Evolutionary conservation across 495 filamentous ascomycete genomes (phyloP), one percentile per base, ranked within the genome.

Genomic region (Friedmanniomyces endolithicus): DNA sequence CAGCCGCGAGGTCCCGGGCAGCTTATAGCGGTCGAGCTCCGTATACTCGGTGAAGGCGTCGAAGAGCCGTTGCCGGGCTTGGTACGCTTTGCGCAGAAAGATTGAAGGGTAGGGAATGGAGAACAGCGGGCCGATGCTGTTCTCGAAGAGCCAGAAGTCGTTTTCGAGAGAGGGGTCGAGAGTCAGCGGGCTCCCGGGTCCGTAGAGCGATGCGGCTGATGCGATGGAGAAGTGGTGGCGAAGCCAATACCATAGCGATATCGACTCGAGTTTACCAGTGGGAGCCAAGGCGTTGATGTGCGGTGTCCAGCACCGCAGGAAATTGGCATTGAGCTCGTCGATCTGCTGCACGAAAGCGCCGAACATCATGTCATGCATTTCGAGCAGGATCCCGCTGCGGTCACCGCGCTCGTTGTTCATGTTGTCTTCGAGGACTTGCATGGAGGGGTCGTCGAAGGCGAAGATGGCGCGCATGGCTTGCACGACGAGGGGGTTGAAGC

Each of bases 401-500:
- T 50, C 50, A 14, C 47, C 54, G 40, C 57, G 52, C 50, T 65
- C 43, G 12, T 52, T 54, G 19, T 55, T 40, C 11, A 31, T 31
- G 34, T 50, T 48, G 17, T 60, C 34, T 23, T 46, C 14, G 24
- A 66, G 11, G 9, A 62, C 61, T 0, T 25, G 25, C 49, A 56
- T 62, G 11, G 59, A 48, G 2, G 53, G 48, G 7, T 61, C 45
- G 53, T 58, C 53, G n/a, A 65, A 37, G 14, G 45, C 46, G 22
- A 64, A 52, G 48, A 69, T 54, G 27, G 58, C 48, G n/a, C 52
- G 50, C n/a, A 57, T 55, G 14, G 62, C 48, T 29, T 61, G 43
- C 4, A 55, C 23, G 50, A 64, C 51, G 7, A 67, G 19, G 29
- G 48, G 46, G 14, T 70, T 70, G 47, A 79, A 75, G n/a, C 63